A percentile compares a stretch with the other conserved stretches of the same genome.
These are phyloP conservation scores for Beauveria medogensis DNA, from an alignment of 2,329 filamentous ascomycete species.

Conservation along the genomic window DNA sequence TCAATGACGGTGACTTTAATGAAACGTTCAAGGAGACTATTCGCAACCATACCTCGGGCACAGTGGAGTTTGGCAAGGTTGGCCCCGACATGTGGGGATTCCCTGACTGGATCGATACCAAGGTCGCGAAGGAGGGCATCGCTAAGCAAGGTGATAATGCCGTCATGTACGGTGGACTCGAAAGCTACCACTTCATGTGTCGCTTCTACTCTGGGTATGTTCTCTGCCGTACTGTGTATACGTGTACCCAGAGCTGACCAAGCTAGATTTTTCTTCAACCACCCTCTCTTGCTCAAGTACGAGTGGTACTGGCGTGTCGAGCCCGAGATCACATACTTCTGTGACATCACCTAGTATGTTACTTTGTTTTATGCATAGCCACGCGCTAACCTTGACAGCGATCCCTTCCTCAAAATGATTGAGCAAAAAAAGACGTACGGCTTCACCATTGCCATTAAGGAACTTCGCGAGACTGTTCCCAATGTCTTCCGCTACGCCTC, in stretches of 20 bases:
- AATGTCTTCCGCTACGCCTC: conserved; percentile 99
- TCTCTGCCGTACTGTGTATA: not conserved
- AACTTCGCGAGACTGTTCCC: conserved; percentile 92
- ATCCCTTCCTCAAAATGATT: conserved; percentile 94
- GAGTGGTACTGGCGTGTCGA: conserved; percentile 99
- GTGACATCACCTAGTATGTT: conserved; percentile 90
- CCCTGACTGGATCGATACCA: conserved; percentile 90
- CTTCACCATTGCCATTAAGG: conserved; percentile 97
- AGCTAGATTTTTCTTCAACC: conserved; percentile 85
- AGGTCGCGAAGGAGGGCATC: conserved; percentile 92
- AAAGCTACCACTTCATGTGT: conserved; percentile 99
- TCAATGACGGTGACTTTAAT: conserved; percentile 97
- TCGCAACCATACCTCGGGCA: conserved; percentile 77
- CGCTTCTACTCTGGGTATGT: conserved; percentile 93
- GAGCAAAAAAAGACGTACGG: conserved; percentile 95
- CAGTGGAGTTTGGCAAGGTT: conserved; percentile 91
- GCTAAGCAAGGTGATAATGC: conserved; percentile 92
- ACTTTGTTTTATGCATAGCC: not conserved
- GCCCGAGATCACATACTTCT: conserved; percentile 99
- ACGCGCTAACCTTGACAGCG: conserved; percentile 40
- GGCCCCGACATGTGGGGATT: conserved; percentile 89
- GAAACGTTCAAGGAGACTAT: conserved; percentile 84
- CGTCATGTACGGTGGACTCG: conserved; percentile 98
- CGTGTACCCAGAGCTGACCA: conserved; percentile 16
- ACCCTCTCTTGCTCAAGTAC: conserved; percentile 88